Evolutionary conservation across 2,329 filamentous ascomycete genomes (phyloP), one percentile per base, ranked within the genome.

Genomic region (Coniochaeta prunicola): DNA sequence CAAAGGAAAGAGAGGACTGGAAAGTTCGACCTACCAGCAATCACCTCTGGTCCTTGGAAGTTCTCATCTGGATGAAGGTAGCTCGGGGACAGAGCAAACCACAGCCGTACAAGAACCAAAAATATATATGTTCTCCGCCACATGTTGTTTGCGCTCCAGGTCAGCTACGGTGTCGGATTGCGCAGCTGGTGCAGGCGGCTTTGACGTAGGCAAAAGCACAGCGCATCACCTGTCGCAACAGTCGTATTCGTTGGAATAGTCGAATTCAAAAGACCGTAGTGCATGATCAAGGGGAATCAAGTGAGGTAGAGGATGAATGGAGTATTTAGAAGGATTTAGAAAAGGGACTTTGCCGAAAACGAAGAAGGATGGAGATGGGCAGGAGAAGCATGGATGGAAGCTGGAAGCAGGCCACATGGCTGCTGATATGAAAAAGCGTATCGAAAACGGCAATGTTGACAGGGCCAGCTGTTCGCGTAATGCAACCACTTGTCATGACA

Each of bases 21-120:
- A 66, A 34, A 12, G 48, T 42, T 6, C 12, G 45, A 64, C 66
- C 53, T 84, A 97, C 93, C 93, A 69, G 93, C 92, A 69, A 97
- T 94, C 64, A 97, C 88, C 78, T 99, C 94, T 17, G 94, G 94
- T 36, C 94, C 94, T 77, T 99, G 94, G 69, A 99, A 99, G 79
- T 97, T 94, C 81, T 99, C 94, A 77, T 99, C 94, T 5, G 94
- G 94, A 73, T 99, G 94, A 53, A 99, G 84, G 74, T 99, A 99
- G 80, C 93, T 97, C 60, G 94, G 90, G 63, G 89, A 92, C 64
- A 97, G 78, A 61, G 94, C 93, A 73, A 97, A 93, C 83, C 93
- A 97, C 69, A 97, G 82, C 74, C 94, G 89, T 68, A 96, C 85
- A 65, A 94, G 79, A 68, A 96, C 81, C 67, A 99, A 81, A 59